Base-by-base conservation (phyloP, 2,329 filamentous ascomycete genomes). In the Arthrobotrys megalospora region DNA sequence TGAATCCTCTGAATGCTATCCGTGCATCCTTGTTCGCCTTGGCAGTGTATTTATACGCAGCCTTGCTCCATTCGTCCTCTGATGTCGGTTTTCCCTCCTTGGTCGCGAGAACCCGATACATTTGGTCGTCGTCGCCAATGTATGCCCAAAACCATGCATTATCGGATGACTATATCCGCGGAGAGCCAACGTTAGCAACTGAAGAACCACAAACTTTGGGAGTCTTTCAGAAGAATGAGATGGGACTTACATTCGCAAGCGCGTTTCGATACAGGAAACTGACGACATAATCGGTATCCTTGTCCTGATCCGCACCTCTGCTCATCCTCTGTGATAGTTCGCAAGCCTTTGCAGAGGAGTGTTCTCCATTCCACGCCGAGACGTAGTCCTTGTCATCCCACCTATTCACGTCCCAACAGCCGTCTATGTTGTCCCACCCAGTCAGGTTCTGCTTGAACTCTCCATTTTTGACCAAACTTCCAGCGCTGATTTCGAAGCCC, bases 211-310 rank as follows among this genome's bases (percentile, higher is more conserved):
- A 28, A 19, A 24, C 6, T 53, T 66, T 19, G 5, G n/a, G 16
- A 34, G 47, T 41, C 24, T 28, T 28, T 28, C 5, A 28, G 24
- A 5, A 28, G 2, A 5, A 12, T n/a, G 47, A 38, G 2, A 43
- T 52, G 10, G 12, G 11, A 58, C 53, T 62, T 68, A 72, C 75
- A 3, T 41, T 36, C 1, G 34, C 45, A 5, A 19, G 4, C 1
- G 75, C 48, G 36, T 78, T 78, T n/a, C 67, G 38, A 24, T 78
- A 78, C 10, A 78, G 36, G 64, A 78, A 78, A 34, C 75, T 78
- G 32, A 55, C 75, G 6, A 78, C 75, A 48, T 72, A 71, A 43
- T 78, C 67, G 1, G 67, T 68, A 47, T 77, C 73, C 16, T 77
- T 70, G 10, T 50, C 52, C 24, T 55, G 6, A 45, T 62, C 24